Base-by-base conservation (phyloP, 768 basidiomycete species). In the Mrakia blollopis region DNA sequence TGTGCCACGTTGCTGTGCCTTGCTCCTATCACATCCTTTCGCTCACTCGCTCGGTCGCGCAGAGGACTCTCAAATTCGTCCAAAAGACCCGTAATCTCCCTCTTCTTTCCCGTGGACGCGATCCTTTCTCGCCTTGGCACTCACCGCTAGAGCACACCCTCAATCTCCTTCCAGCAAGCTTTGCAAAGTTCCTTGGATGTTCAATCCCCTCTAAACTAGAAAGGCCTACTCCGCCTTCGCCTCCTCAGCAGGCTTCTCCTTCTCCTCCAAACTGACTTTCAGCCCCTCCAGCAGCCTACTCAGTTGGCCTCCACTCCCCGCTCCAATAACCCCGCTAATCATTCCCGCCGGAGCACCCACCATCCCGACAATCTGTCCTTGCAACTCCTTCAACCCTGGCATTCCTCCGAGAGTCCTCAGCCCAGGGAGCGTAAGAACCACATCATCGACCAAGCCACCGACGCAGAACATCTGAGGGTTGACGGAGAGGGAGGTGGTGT, bases 391-490 rank as follows among this genome's bases (percentile, higher is more conserved):
- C 25, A 77, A 30, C 32, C 71, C 76, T 1, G 76, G 76, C 47
- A 77, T n/a, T 2, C 30, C 41, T 32, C 76, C 76, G 47, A 77
- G 32, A 41, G 76, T 72, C 50, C 62, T 37, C 25, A 77, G 23
- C 5, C 70, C 76, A 5, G 61, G 60, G 0, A 69, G 44, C 16
- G 57, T 67, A 13, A 77, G 13, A 13, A 77, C 71, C 37, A 52
- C n/a, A 30, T 69, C 76, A 25, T 77, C 76, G 9, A 77, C 47
- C 18, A 77, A 13, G 14, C 70, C 76, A 16, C 76, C 76, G n/a
- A 77, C 76, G 71, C 76, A 77, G 61, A 77, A 77, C 25, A 50
- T 41, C 30, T 62, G 57, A 16, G 76, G 76, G 71, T 77, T 77
- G 13, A 72, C 50, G n/a, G 65, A 21, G 30, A 69, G 21, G 25